A percentile compares a stretch with the other conserved stretches of the same genome.
phyloP scores from a whole-genome alignment of 257 asterid genomes.

The Solanum gracilifrons region DNA sequence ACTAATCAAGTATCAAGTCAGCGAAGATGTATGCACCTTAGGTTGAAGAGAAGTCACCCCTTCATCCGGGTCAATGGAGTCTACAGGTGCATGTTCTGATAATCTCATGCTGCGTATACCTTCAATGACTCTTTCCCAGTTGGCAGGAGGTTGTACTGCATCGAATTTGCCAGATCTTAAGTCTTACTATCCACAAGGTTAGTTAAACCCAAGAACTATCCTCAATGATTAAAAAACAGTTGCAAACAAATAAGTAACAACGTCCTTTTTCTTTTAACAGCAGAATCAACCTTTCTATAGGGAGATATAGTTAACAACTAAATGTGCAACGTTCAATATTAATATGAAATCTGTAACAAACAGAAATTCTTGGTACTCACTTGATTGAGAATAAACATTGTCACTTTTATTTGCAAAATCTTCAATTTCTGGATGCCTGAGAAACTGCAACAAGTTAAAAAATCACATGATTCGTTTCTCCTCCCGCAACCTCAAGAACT shows the following conservation, averaged over 20 bases:
- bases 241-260: neutral
- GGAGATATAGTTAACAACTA: neutral
- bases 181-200: neutral
- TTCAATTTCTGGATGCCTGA: neutral
- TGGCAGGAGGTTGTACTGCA: slow-evolving; percentile 50
- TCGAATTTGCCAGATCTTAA: neutral
- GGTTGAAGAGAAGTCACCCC: slow-evolving; percentile 90
- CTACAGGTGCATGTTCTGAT: slow-evolving; percentile 90
- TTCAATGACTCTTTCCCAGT: slow-evolving; percentile 76
- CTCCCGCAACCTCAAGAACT: neutral
- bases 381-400: neutral
- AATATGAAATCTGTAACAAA: neutral
- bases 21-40: slow-evolving; percentile 32
- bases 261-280: neutral
- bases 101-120: slow-evolving; percentile 78
- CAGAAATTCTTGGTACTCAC: neutral
- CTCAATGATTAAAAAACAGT: neutral
- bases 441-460: neutral
- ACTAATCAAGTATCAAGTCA: neutral
- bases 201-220: neutral
- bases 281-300: neutral
- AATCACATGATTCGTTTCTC: neutral
- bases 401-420: neutral
- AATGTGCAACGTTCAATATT: neutral
- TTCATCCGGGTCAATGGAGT: slow-evolving; percentile 88